Base-by-base conservation (phyloP, 179 eudicot genomes). In the Heliamphora pulchella region DNA sequence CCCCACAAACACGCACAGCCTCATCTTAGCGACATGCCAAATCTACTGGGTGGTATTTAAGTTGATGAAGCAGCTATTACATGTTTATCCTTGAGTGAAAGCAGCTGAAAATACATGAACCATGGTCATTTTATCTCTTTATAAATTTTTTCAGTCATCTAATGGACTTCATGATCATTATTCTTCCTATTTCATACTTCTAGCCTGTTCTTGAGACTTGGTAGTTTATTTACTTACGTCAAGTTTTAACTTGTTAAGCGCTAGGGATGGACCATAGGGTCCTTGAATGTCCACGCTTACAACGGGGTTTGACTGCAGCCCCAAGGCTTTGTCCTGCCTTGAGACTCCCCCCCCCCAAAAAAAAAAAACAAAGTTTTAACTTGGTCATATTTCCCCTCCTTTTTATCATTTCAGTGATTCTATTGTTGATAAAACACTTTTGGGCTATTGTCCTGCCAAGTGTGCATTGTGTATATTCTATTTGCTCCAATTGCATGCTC, bases 91-190 rank as follows among this genome's bases (percentile, higher is more conserved):
- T 48, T 72, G 17, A 1, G 50, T 18, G 10, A 31, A 50, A 53
- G 46, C 54, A 50, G 61, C 44, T 53, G 76, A 53, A n/a, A 73
- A 73, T 41, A 71, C 75, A 18, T 53, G 57, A 71, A 71, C 41
- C 7, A 6, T 48, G 41, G 31, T 31, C 31, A 31, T 57, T 71
- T 50, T 3, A 1, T 67, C 17, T 15, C 4, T 41, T 10, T 67
- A 65, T 20, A 67, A 53, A 8, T 1, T 4, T 67, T 67, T 1
- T 69, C 9, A 39, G 74, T 41, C 71, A 66, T 66, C 20, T 6
- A 39, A 7, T 8, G 4, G 71, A 18, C 22, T 20, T 66, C 11
- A 31, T 41, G 39, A 63, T 15, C 8, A 4, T 68, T 53, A 8
- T 53, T 1, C 57, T 53, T 53, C 10, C 57, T 53, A 53, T 71